Base-by-base conservation (phyloP, 2,329 filamentous ascomycete species). In the Blastomyces emzantsi region DNA sequence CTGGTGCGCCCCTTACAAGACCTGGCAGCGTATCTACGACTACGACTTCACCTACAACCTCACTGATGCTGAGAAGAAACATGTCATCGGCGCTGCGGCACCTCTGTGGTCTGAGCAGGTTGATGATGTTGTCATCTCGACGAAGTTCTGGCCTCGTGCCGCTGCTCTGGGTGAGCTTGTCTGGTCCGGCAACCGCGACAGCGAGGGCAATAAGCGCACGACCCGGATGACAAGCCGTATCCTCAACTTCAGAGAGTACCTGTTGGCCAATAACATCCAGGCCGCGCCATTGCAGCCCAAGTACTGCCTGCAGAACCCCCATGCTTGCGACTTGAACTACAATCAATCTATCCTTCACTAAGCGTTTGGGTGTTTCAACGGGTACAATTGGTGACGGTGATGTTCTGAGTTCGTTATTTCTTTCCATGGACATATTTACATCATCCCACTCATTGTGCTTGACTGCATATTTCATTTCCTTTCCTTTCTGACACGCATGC, bases 1-100 rank as follows among this genome's bases (percentile, higher is more conserved):
- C n/a, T 85, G 82, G 82, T 85, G 82, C 69, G 79, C 78, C 0
- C 82, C 82, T 0, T 85, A 84, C 76, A 85, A 85, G 71, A 83
- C 81, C 25, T 85, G 82, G 82, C 82, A 84, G 70, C 81, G 82
- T 59, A 83, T 85, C 72, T 85, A 85, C 73, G 76, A 83, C 75
- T 84, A 80, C 70, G 82, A 85, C 73, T 84, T 84, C 70, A 81
- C 81, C 0, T 66, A 71, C 56, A 79, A 79, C 66, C 76, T 84
- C 8, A 81, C 80, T 1, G 73, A 73, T 0, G 66, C 70, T 0
- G 77, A 85, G 67, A 77, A 78, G 47, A 73, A 75, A 58, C 82
- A 82, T 62, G 70, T 85, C 25, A 75, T 83, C 25, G 82, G 82
- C n/a, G 80, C 78, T 36, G 76, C 80, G 47, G 77, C 81, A 0